Evolutionary conservation across 129 eudicot species (phyloP).

Genomic region (Daucus carota): DH1_v3.0 NC_030387.2:2385501-2386000

Average conservation of each 20-base stretch:
- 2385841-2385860: slow-evolving; percentile 86
- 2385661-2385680: not conserved
- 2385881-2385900: slow-evolving; percentile 82
- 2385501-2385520: slow-evolving; percentile 63
- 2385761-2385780: not conserved
- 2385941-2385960: slow-evolving; percentile 33
- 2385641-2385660: not conserved
- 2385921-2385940: slow-evolving; percentile 83
- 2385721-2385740: not conserved
- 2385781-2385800: not conserved
- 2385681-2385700: not conserved
- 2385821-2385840: slow-evolving; percentile 97
- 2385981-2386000: slow-evolving; percentile 77
- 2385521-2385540: slow-evolving; percentile 62
- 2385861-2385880: slow-evolving; percentile 85
- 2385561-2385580: not conserved
- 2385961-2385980: slow-evolving; percentile 41
- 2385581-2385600: not conserved
- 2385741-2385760: not conserved
- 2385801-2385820: slow-evolving; percentile 59
- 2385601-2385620: not conserved
- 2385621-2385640: not conserved
- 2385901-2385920: slow-evolving; percentile 52
- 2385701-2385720: not conserved
- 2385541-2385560: slow-evolving; percentile 8